These are phyloP conservation scores for Harrya chromipes DNA, from an alignment of 768 basidiomycete genomes.

Conservation along the genomic window DNA sequence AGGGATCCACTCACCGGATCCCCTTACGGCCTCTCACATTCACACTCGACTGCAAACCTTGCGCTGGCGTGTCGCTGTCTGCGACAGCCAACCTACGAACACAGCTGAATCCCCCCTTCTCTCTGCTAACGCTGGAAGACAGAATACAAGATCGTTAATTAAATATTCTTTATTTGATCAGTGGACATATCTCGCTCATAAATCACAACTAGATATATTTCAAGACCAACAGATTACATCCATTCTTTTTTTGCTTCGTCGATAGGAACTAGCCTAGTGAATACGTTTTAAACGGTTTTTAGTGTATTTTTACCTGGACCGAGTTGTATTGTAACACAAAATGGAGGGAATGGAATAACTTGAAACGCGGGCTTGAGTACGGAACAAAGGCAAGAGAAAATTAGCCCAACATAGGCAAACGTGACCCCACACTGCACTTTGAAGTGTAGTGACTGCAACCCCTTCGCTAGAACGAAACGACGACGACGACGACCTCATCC, in stretches of 20 bases:
- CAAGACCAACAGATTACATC: slow-evolving; percentile 10
- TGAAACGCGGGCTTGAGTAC: background rate
- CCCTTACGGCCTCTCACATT: slow-evolving; percentile 1
- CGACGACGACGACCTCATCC: slow-evolving; percentile 9
- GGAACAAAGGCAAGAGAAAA: background rate
- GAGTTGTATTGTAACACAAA: slow-evolving; percentile 22
- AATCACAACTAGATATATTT: slow-evolving; percentile 9
- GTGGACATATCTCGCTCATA: slow-evolving; percentile 16
- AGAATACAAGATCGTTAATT: slow-evolving; percentile 10
- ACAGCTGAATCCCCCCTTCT: slow-evolving; percentile 1
- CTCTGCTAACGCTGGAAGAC: background rate
- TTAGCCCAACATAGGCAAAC: slow-evolving; percentile 24
- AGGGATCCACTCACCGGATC: slow-evolving; percentile 10
- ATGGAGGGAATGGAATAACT: background rate
- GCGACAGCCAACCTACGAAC: slow-evolving; percentile 11
- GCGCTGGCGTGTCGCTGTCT: slow-evolving; percentile 12
- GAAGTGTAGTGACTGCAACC: too few relatives aligned
- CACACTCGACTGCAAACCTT: slow-evolving; percentile 10
- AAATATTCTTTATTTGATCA: slow-evolving; percentile 14
- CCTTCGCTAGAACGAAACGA: background rate
- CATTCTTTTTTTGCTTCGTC: slow-evolving; percentile 13
- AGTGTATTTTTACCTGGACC: slow-evolving; percentile 22
- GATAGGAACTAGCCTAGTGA: background rate
- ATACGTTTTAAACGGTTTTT: slow-evolving; percentile 5
- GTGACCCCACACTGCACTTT: slow-evolving; percentile 6